A percentile compares a stretch with the other conserved stretches of the same genome.
These are phyloP conservation scores for Butyriboletus loyo DNA, from an alignment of 768 basidiomycete genomes.

Conservation along the genomic window DNA sequence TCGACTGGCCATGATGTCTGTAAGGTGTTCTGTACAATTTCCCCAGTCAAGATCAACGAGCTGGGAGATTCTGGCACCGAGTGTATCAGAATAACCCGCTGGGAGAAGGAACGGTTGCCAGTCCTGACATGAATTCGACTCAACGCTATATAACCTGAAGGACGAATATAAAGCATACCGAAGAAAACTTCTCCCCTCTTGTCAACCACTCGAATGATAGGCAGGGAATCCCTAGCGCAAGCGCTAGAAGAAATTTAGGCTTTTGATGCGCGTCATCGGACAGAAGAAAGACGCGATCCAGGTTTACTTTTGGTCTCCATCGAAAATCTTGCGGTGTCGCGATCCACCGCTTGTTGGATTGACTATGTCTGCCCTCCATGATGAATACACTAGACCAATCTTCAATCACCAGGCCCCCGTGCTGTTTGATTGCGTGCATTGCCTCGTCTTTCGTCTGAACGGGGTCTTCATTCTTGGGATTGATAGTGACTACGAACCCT, in stretches of 20 bases:
- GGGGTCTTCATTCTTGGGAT: slow-evolving; percentile 33
- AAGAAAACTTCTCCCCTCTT: slow-evolving; percentile 30
- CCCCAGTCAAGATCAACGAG: slow-evolving; percentile 50
- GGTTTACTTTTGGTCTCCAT: slow-evolving; percentile 37
- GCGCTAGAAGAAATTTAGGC: slow-evolving; percentile 75
- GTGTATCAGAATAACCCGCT: slow-evolving; percentile 43
- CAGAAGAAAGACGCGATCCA: slow-evolving; percentile 57
- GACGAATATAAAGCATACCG: slow-evolving; percentile 15
- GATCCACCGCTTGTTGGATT: slow-evolving; percentile 50
- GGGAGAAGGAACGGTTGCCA: slow-evolving; percentile 64
- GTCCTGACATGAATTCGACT: slow-evolving; percentile 33
- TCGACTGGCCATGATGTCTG: slow-evolving; percentile 55
- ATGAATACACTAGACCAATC: slow-evolving; percentile 57
- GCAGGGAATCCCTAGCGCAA: slow-evolving; percentile 87
- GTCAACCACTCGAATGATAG: slow-evolving; percentile 53
- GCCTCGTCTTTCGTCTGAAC: slow-evolving; percentile 43
- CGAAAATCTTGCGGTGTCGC: slow-evolving; percentile 47
- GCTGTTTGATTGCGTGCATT: slow-evolving; percentile 41
- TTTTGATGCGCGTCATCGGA: slow-evolving; percentile 67
- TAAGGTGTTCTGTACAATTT: slow-evolving; percentile 48
- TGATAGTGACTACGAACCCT: slow-evolving; percentile 59
- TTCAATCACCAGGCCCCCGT: slow-evolving; percentile 59
- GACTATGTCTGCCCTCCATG: slow-evolving; percentile 50
- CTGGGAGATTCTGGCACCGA: slow-evolving; percentile 44
- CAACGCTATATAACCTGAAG: slow-evolving; percentile 5